Base-by-base conservation (phyloP, 176 grass and related monocot species). In the Carex kokanica region DNA sequence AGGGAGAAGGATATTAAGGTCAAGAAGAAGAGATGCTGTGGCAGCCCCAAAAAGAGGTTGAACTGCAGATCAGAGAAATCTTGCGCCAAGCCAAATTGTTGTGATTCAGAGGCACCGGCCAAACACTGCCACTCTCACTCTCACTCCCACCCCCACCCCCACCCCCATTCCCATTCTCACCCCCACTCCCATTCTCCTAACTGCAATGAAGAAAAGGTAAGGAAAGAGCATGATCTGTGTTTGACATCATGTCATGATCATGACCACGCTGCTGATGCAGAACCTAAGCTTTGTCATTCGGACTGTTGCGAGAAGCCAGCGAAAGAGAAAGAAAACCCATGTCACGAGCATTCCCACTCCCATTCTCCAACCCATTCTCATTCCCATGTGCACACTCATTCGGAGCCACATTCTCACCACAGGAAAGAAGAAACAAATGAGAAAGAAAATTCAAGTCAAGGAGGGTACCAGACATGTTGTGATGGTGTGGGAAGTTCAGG, bases 291-390 rank as follows among this genome's bases (percentile, higher is more conserved):
- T 29, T 68, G 62, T 65, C 69, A 89, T 78, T 83, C 23, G 47
- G 78, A 87, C 55, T 88, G 83, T 60, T 91, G 85, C 45, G 87
- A 92, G 66, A 88, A 92, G 54, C 84, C 87, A 21, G 65, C 64
- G 11, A 86, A 54, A 5, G 57, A 79, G 66, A 21, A 58, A 20
- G 71, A 27, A 23, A 54, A 85, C 11, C 51, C 73, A 78, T 6
- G 15, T 6, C 51, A 78, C 23, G 41, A 51, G 60, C 56, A 23
- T 68, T 40, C 18, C 47, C 54, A 80, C 18, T 29, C 43, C 25
- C 72, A 54, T 53, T 24, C 72, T 24, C 72, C 40, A 79, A 38
- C 53, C n/a, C 20, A 60, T 41, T 60, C 78, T 6, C 16, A 61
- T 62, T 80, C 47, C n/a, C 54, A 80, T 62, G 36, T 8, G 5